Conservation (phyloP, 352 stramenopile species). For the Pythium rhizo-oryzae region DNA sequence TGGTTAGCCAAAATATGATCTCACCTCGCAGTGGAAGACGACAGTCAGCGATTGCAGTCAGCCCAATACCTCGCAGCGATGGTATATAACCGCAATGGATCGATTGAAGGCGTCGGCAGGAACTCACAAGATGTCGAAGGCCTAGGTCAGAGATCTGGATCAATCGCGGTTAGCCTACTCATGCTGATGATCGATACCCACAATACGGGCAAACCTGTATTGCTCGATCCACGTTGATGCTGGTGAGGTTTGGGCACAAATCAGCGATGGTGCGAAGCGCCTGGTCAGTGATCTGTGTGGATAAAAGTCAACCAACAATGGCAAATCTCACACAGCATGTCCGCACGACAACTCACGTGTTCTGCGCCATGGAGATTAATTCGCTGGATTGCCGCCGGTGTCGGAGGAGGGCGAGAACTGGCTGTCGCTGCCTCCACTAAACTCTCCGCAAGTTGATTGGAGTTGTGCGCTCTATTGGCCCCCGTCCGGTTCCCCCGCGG, state of each 20-base stretch:
- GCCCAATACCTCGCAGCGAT: constrained; percentile 44
- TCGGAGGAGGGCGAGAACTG: background rate
- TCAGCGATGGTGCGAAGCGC: constrained; percentile 36
- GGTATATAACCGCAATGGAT: constrained; percentile 64
- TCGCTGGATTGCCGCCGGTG: constrained; percentile 2
- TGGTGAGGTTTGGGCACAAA: constrained; percentile 41
- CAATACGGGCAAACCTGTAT: constrained; percentile 34
- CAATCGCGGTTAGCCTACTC: background rate
- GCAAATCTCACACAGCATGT: background rate
- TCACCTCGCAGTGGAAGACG: constrained; percentile 56
- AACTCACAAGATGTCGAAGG: constrained; percentile 52
- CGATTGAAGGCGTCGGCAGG: constrained; percentile 49
- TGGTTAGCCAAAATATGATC: background rate
- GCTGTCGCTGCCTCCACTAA: background rate
- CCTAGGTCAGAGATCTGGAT: constrained; percentile 59
- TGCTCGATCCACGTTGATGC: constrained; percentile 47
- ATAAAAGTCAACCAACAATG: background rate
- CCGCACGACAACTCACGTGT: constrained; percentile 29
- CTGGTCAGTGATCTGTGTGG: constrained; percentile 50
- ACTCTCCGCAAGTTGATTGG: constrained; percentile 46
- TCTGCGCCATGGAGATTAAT: constrained; percentile 67
- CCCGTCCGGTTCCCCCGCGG: background rate
- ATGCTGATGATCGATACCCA: too few species aligned
- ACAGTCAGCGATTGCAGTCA: constrained; percentile 63
- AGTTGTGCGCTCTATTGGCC: background rate